A percentile compares a stretch with the other conserved stretches of the same genome.
Conservation (phyloP, 2,329 filamentous ascomycete species). For the Eutypa lata region DNA sequence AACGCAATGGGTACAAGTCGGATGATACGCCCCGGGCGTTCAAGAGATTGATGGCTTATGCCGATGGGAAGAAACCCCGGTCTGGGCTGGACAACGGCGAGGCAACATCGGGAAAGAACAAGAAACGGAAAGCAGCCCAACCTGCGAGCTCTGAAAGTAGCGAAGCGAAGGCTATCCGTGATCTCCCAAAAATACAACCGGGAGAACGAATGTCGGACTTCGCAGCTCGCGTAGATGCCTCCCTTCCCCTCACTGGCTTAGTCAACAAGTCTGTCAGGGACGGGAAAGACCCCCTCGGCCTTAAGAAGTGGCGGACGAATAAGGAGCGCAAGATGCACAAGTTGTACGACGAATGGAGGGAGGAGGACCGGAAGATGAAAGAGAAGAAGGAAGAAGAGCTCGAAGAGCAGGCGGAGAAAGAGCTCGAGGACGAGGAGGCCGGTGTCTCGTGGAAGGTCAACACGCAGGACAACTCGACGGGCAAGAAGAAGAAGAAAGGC, state of each 20-base stretch:
- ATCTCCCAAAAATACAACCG: slow-evolving; percentile 69
- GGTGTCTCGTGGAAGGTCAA: slow-evolving; percentile 48
- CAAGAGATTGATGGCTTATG: slow-evolving; percentile 75
- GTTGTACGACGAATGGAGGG: slow-evolving; percentile 73
- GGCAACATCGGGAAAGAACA: slow-evolving; percentile 29
- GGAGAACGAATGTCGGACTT: slow-evolving; percentile 84
- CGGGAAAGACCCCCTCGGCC: slow-evolving; percentile 61
- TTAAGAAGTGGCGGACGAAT: slow-evolving; percentile 70
- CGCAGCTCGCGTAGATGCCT: slow-evolving; percentile 75
- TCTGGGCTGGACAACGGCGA: slow-evolving; percentile 72
- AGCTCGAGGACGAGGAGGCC: slow-evolving; percentile 56
- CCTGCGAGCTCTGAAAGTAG: slow-evolving; percentile 7
- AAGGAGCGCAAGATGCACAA: slow-evolving; percentile 83
- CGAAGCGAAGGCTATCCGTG: slow-evolving; percentile 19
- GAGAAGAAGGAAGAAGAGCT: slow-evolving; percentile 64
- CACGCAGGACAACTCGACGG: slow-evolving; percentile 37
- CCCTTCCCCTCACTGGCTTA: slow-evolving; percentile 72
- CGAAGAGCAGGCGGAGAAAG: slow-evolving; percentile 60
- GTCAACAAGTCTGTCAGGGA: slow-evolving; percentile 58
- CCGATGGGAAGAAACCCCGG: slow-evolving; percentile 56
- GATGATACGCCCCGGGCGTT: slow-evolving; percentile 91
- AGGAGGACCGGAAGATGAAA: slow-evolving; percentile 61
- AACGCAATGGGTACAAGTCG: slow-evolving; percentile 39
- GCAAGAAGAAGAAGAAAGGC: slow-evolving; percentile 42
- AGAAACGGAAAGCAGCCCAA: slow-evolving; percentile 22